Base-by-base conservation (phyloP, 345 rosid genomes). In the Eucalyptus curtisii region DNA sequence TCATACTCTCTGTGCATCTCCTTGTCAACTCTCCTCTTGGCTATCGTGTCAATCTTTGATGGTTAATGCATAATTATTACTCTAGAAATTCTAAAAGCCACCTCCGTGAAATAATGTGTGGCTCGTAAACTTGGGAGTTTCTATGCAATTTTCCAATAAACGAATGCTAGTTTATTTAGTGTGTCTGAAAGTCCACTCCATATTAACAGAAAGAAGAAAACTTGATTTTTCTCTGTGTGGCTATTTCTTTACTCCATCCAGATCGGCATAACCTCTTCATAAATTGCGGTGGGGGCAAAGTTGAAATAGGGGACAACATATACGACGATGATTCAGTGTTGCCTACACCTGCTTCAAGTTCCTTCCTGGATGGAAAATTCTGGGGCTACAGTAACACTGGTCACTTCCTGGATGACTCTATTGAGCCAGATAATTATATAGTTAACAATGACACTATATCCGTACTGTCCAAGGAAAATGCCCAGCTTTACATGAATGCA, bases 341-440 rank as follows among this genome's bases (percentile, higher is more conserved):
- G 17, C 7, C 85, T 33, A 20, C 76, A 52, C 37, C 90, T 44
- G 79, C 90, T 76, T 10, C 86, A 86, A 50, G 20, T 1, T 86
- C 2, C 88, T 49, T 71, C 45, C 44, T 0, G 17, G 44, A 59
- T 30, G 13, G 5, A 19, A 3, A 49, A 20, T 17, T 30, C 50
- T 89, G 90, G 90, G 90, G 24, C 24, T 89, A 31, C 37, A 86
- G 84, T 42, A 86, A 85, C 59, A 89, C 87, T 30, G 88, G 90
- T 11, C 24, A 61, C 87, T 89, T 61, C 90, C 33, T n/a, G n/a
- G n/a, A n/a, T n/a, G n/a, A n/a, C n/a, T n/a, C n/a, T n/a, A n/a
- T n/a, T n/a, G n/a, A n/a, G n/a, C n/a, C n/a, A n/a, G 59, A 53
- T 53, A 2, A 0, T 25, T 57, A 45, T 8, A 86, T 9, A 68